Conservation (phyloP, 257 asterid species). For the Petunia secreta region DNA sequence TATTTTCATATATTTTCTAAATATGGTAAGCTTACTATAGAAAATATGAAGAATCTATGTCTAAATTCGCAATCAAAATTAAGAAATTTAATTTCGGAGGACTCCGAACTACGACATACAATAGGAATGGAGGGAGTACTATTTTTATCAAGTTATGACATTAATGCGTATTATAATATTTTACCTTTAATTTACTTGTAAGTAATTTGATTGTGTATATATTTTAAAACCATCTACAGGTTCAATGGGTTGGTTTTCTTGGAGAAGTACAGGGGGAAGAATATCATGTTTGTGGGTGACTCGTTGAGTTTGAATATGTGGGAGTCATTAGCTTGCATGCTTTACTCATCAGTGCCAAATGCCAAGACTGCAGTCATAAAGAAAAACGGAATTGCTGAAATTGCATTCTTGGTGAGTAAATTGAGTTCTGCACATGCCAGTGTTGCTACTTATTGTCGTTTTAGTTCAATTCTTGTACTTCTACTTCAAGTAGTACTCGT, state of each 20-base stretch:
- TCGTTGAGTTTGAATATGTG: constrained; percentile 95
- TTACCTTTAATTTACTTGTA: too few species aligned
- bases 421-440: background rate
- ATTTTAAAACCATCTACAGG: constrained; percentile 37
- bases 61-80: too few species aligned
- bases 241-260: constrained; percentile 75
- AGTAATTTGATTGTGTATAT: too few species aligned
- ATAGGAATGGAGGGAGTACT: too few species aligned
- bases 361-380: constrained; percentile 46
- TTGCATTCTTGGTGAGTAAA: constrained; percentile 66
- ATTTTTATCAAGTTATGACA: too few species aligned
- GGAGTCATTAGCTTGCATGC: constrained; percentile 91
- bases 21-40: too few species aligned
- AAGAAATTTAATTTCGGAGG: too few species aligned
- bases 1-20: too few species aligned
- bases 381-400: constrained; percentile 50
- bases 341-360: constrained; percentile 70
- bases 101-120: too few species aligned
- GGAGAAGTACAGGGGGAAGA: constrained; percentile 85
- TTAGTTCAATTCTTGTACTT: background rate
- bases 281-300: constrained; percentile 95
- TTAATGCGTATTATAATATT: too few species aligned
- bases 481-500: background rate
- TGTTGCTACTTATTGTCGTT: background rate
- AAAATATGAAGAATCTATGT: too few species aligned